phyloP scores from a whole-genome alignment of 1,284 basidiomycete species.

The Puccinia hordei region DNA sequence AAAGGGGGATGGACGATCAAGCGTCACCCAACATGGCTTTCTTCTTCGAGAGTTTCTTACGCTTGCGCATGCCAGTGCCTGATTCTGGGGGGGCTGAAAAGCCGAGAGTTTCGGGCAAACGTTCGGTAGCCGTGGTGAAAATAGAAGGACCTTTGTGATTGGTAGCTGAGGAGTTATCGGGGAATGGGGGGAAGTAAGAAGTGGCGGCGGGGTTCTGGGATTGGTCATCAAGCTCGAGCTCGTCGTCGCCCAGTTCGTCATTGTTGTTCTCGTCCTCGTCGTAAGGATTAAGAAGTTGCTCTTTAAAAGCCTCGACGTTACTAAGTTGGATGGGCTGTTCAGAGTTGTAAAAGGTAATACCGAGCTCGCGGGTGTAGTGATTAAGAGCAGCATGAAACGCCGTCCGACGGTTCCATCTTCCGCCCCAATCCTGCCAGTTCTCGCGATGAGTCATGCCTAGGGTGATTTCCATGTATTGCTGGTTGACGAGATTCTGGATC shows the following conservation, averaged over 20 bases:
- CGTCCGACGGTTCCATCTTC: conserved; percentile 56
- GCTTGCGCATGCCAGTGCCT: conserved; percentile 44
- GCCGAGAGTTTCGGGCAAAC: conserved; percentile 32
- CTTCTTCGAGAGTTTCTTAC: conserved; percentile 47
- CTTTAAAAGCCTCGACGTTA: not conserved
- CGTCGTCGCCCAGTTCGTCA: conserved; percentile 9
- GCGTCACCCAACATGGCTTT: conserved; percentile 47
- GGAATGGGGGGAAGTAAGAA: not conserved
- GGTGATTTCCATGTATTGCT: conserved; percentile 52
- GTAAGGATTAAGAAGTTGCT: conserved; percentile 10
- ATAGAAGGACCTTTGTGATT: conserved; percentile 6
- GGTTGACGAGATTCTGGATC: conserved; percentile 43
- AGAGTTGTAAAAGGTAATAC: conserved; percentile 67
- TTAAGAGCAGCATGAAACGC: conserved; percentile 75
- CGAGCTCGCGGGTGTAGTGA: conserved; percentile 70
- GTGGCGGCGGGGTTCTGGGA: not conserved
- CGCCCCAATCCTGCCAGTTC: conserved; percentile 53
- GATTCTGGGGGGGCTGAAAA: conserved; percentile 35
- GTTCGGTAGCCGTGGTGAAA: conserved; percentile 7
- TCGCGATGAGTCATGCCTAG: conserved; percentile 53
- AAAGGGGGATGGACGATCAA: not conserved
- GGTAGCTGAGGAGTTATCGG: not conserved
- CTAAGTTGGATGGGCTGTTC: conserved; percentile 64
- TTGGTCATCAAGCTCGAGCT: not conserved
- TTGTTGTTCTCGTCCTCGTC: conserved; percentile 6